These are phyloP conservation scores for Backusella tarrabulga DNA, from an alignment of 192 early-diverging fungal species.

Conservation along the genomic window DNA sequence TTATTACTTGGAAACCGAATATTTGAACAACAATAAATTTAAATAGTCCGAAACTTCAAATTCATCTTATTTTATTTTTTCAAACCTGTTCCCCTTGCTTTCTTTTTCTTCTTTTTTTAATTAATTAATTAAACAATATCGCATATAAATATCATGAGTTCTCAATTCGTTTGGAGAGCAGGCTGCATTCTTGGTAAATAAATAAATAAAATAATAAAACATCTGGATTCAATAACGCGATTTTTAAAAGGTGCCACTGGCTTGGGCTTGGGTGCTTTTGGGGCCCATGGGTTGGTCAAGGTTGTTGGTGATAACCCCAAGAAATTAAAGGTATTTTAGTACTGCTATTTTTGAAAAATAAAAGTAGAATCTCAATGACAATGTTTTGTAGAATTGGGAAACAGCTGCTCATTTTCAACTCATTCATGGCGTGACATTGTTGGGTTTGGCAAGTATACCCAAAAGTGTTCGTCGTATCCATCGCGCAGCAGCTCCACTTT, in stretches of 20 bases:
- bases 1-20: too few species aligned
- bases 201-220: background rate
- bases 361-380: too few species aligned
- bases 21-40: too few species aligned
- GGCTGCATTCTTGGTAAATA: conserved; percentile 20
- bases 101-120: too few species aligned
- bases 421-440: conserved; percentile 47
- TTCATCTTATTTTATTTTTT: too few species aligned
- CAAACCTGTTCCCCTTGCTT: too few species aligned
- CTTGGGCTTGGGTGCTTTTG: conserved; percentile 44
- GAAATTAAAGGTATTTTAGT: conserved; percentile 21
- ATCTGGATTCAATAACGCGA: too few species aligned
- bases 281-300: conserved; percentile 43
- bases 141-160: background rate
- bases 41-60: too few species aligned
- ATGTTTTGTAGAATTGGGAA: conserved; percentile 38
- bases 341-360: background rate
- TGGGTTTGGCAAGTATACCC: conserved; percentile 45
- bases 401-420: conserved; percentile 55
- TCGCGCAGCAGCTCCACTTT: conserved; percentile 45
- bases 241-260: conserved; percentile 8
- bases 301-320: conserved; percentile 25
- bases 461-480: conserved; percentile 28
- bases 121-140: too few species aligned
- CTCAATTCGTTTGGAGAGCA: conserved; percentile 25